A percentile compares a stretch with the other conserved stretches of the same genome.
These are phyloP conservation scores for Cyberlindnera amylophila DNA, from an alignment of 805 yeast genomes.

Conservation along the genomic window DNA sequence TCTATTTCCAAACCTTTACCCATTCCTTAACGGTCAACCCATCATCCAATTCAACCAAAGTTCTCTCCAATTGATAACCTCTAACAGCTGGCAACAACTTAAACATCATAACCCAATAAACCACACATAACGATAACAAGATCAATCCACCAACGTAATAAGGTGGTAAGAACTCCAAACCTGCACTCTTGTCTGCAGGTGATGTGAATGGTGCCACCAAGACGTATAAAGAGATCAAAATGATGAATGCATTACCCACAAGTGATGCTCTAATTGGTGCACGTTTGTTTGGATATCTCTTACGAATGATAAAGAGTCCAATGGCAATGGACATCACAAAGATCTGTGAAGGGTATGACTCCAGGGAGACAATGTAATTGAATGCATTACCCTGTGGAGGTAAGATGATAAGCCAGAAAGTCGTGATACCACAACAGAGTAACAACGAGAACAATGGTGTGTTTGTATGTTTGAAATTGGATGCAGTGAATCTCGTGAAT, in stretches of 20 bases:
- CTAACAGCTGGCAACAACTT: conserved; percentile 42
- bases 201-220: conserved; percentile 41
- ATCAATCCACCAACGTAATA: conserved; percentile 40
- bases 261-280: conserved; percentile 51
- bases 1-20: conserved; percentile 34
- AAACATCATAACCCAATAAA: conserved; percentile 56
- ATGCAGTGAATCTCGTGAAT: conserved; percentile 45
- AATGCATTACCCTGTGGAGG: conserved; percentile 36
- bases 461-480: conserved; percentile 47
- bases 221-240: conserved; percentile 44
- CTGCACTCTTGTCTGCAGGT: too few species aligned
- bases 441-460: conserved; percentile 52
- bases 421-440: conserved; percentile 31
- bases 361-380: conserved; percentile 41
- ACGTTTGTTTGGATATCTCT: conserved; percentile 41
- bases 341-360: conserved; percentile 43
- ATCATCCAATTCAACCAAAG: conserved; percentile 43
- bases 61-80: conserved; percentile 42
- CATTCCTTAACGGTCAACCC: conserved; percentile 57
- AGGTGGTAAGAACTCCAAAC: conserved; percentile 27
- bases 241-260: conserved; percentile 44
- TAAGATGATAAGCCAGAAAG: conserved; percentile 30
- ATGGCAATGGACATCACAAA: conserved; percentile 50
- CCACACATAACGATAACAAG: conserved; percentile 39
- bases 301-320: conserved; percentile 55